phyloP scores from a whole-genome alignment of 192 early-diverging fungal species.

The Diversispora epigaea region DNA sequence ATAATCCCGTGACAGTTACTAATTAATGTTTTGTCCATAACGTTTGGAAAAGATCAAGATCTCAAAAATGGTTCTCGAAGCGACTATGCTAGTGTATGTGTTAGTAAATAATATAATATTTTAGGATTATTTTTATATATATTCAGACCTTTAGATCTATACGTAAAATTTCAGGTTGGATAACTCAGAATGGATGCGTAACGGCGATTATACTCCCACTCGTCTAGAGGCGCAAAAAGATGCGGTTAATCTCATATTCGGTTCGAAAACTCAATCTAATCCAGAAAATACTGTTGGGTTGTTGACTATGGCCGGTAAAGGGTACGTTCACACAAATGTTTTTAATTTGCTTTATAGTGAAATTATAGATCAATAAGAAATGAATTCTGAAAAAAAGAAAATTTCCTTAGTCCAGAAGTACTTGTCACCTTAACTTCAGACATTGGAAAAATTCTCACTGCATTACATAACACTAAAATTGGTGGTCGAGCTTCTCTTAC shows the following conservation, averaged over 20 bases:
- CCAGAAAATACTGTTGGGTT: conserved; percentile 96
- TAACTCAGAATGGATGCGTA: conserved; percentile 99
- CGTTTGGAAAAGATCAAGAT: not conserved
- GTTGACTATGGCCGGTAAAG: conserved; percentile 92
- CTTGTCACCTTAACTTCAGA: conserved; percentile 89
- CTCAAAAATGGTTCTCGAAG: conserved; percentile 83
- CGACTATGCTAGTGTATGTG: conserved; percentile 80
- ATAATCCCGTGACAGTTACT: no score
- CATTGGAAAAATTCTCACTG: conserved; percentile 85
- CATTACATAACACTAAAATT: conserved; percentile 76
- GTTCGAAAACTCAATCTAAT: conserved; percentile 86
- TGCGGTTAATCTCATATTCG: conserved; percentile 87
- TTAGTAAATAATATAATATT: not conserved
- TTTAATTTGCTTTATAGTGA: no score
- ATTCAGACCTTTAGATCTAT: not conserved
- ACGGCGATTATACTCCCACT: conserved; percentile 95
- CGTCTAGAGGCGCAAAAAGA: conserved; percentile 93
- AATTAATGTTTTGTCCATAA: no score
- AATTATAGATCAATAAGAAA: not conserved
- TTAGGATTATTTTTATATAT: not conserved
- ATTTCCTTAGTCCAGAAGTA: conserved; percentile 73
- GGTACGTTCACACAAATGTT: conserved; percentile 40
- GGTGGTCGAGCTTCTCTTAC: conserved; percentile 74
- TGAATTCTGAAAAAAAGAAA: not conserved
- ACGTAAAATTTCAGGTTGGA: conserved; percentile 60